Evolutionary conservation across 108 stramenopile species (phyloP).

Genomic region (Thalassiosira profunda): DNA sequence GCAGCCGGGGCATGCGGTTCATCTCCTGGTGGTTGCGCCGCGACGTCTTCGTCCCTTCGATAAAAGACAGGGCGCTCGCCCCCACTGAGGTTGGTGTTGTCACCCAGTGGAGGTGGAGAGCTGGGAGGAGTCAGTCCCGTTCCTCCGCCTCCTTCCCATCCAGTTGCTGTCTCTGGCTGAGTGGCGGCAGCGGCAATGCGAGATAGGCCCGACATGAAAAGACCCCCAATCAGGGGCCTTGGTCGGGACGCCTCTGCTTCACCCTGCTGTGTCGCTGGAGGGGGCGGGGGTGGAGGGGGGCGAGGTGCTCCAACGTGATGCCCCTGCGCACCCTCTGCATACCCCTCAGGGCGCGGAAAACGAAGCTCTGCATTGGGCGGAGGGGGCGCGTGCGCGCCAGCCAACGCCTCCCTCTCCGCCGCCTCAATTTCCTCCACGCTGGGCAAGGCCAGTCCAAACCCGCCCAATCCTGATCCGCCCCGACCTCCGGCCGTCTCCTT

Average conservation of each 20-base stretch:
- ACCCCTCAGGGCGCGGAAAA: neutral
- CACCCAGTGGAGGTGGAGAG: neutral
- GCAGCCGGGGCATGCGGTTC: too few species aligned
- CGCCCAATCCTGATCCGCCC: conserved; percentile 5
- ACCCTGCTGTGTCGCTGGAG: conserved; percentile 4
- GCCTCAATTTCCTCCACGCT: conserved; percentile 50
- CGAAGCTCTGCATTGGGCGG: conserved; percentile 7
- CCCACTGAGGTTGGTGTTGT: neutral
- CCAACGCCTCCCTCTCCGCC: conserved; percentile 31
- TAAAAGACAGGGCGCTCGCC: conserved; percentile 8
- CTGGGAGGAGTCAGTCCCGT: conserved; percentile 35
- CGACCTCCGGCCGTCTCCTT: conserved; percentile 4
- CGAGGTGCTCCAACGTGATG: neutral
- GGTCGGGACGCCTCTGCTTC: conserved; percentile 41
- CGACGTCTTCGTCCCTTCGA: conserved; percentile 18
- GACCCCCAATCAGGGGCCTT: conserved; percentile 75
- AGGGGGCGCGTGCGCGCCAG: neutral
- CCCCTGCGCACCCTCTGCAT: neutral
- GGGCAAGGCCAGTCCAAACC: conserved; percentile 40
- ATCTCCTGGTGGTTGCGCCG: neutral
- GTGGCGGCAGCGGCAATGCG: conserved; percentile 69
- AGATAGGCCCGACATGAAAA: conserved; percentile 69
- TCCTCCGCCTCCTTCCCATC: conserved; percentile 15
- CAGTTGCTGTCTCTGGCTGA: conserved; percentile 61
- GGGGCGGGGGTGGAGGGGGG: conserved; percentile 18